These are phyloP conservation scores for Delitschia confertaspora DNA, from an alignment of 495 filamentous ascomycete species.

Conservation along the genomic window DNA sequence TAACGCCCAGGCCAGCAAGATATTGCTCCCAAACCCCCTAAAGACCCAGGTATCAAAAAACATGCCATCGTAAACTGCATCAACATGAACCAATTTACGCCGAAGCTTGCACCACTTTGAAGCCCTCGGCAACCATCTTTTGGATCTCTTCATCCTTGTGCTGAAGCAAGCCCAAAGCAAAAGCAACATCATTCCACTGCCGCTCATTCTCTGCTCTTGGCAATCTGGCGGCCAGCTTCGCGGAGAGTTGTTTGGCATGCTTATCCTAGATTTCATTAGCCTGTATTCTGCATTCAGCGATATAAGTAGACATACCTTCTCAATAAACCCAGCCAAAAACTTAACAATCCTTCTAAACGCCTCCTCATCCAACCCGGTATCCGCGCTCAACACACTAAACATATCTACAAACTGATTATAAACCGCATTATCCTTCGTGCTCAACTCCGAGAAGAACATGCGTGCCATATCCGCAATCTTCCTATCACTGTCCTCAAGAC, in stretches of 20 bases:
- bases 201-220: slow-evolving; percentile 80
- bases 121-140: slow-evolving; percentile 73
- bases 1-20: too few relatives aligned
- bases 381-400: slow-evolving; percentile 85
- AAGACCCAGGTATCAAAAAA: too few relatives aligned
- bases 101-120: slow-evolving; percentile 63
- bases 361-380: slow-evolving; percentile 72
- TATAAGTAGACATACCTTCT: slow-evolving; percentile 60
- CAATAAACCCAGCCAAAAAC: slow-evolving; percentile 89
- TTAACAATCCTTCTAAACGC: slow-evolving; percentile 75
- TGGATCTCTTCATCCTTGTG: slow-evolving; percentile 98
- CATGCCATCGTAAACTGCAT: too few relatives aligned
- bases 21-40: too few relatives aligned
- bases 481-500: slow-evolving; percentile 88
- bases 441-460: slow-evolving; percentile 98
- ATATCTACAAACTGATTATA: slow-evolving; percentile 99
- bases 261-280: slow-evolving; percentile 60
- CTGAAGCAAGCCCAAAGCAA: slow-evolving; percentile 75
- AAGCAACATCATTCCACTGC: slow-evolving; percentile 96
- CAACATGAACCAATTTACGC: slow-evolving; percentile 7
- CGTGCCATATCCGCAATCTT: slow-evolving; percentile 83
- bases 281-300: slow-evolving; percentile 11
- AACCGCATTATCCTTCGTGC: slow-evolving; percentile 96
- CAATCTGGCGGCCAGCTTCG: slow-evolving; percentile 84
- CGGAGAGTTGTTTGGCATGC: slow-evolving; percentile 89